Evolutionary conservation across 257 asterid genomes (phyloP), one percentile per base, ranked within the genome.

Genomic region (Eustoma russellianum): DNA sequence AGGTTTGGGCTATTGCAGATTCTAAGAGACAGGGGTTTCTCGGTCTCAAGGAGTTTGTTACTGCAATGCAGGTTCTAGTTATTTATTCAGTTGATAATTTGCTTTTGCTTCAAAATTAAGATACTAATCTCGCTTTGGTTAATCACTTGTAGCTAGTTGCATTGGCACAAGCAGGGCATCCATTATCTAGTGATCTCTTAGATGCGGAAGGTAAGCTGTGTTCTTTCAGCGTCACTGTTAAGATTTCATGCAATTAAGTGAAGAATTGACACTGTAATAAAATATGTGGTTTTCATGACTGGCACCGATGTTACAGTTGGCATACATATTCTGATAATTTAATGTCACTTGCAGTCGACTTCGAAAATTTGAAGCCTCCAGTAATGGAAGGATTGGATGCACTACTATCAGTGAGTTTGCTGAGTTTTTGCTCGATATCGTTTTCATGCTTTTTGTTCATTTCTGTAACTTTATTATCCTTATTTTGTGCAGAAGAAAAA

Each of bases 1-100:
- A 92, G 98, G 94, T 88, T 51, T 92, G 97, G 97, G 96, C 98
- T 11, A 76, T 92, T 46, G 89, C 98, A 66, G 98, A 92, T 82
- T 75, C 94, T 16, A 92, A 76, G 64, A 69, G 97, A 64, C 98
- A 87, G 71, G 98, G 98, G 7, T 87, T 80, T 74, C 97, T 91
- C 55, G 95, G 95, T 66, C 69, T 92, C 56, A 92, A 69, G 68
- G 98, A 88, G 66, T 92, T 92, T 64, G 55, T 85, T 48, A 69
- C 83, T 18, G 87, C 95, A 48, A 81, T 85, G 94, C 97, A 92
- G 97, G 98, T 88, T 71, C 60, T 19, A 12, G 7, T 67, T 40
- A 34, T 58, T 60, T 49, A 46, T 28, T 53, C 18, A 33, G 41
- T 52, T 43, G 38, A 52, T 56, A 45, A 70, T 41, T 49, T 56